Conservation (phyloP, 495 filamentous ascomycete species). For the Trichoderma parareesei region DNA sequence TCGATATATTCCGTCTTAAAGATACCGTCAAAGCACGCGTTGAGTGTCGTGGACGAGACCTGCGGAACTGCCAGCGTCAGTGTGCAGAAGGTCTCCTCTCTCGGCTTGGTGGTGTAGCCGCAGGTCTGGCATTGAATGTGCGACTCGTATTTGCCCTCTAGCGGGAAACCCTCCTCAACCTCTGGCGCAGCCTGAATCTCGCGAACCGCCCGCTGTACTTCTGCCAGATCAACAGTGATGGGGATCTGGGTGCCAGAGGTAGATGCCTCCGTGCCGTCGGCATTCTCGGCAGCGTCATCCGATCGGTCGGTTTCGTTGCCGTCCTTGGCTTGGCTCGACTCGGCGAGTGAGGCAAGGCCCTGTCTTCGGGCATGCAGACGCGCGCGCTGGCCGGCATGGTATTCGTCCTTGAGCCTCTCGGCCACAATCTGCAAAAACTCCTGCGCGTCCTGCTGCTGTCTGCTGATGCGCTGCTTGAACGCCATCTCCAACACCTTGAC, state of each 20-base stretch:
- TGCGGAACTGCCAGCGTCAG: slow-evolving; percentile 89
- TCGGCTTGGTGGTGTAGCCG: slow-evolving; percentile 77
- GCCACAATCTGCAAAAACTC: slow-evolving; percentile 92
- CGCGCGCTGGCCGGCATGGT: slow-evolving; percentile 72
- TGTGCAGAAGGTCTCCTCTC: slow-evolving; percentile 78
- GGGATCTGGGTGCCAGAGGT: not conserved
- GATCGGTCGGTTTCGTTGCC: not conserved
- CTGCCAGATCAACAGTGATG: not conserved
- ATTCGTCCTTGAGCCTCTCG: slow-evolving; percentile 87
- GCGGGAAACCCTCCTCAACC: slow-evolving; percentile 66
- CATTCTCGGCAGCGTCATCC: not conserved
- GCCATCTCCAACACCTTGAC: slow-evolving; percentile 73
- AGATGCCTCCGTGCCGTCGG: not conserved
- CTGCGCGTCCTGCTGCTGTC: slow-evolving; percentile 97
- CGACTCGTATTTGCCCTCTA: slow-evolving; percentile 80
- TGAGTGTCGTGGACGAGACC: slow-evolving; percentile 40
- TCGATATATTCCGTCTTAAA: slow-evolving; percentile 95
- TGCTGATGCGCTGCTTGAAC: slow-evolving; percentile 81
- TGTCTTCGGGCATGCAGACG: slow-evolving; percentile 37
- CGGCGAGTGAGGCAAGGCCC: not conserved
- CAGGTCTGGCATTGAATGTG: slow-evolving; percentile 90
- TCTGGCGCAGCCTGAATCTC: slow-evolving; percentile 22
- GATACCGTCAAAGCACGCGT: slow-evolving; percentile 77
- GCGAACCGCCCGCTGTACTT: not conserved
- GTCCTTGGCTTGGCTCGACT: slow-evolving; percentile 9